Evolutionary conservation across 2,329 filamentous ascomycete species (phyloP), one percentile per base, ranked within the genome.

Genomic region (Phaeomoniella chlamydospora): DNA sequence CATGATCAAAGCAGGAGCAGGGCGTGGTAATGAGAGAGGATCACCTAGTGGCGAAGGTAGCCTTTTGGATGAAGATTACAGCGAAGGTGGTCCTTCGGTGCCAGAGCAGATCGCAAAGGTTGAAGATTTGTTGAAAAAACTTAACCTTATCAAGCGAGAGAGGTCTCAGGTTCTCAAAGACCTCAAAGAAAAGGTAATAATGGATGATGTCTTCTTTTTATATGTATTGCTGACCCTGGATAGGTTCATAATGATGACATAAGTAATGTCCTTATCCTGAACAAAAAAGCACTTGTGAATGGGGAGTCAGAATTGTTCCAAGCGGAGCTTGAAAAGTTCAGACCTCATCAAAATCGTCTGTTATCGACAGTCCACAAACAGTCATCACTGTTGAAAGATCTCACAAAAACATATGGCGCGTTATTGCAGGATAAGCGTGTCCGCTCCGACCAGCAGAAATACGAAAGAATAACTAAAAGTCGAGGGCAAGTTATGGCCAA

Each of bases 231-330:
- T 13, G 31, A 34, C 4, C 9, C 33, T 15, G 11, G 11, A 22
- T 34, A 94, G 88, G 80, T 88, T 36, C 88, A 93, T 59, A 85
- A 81, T 45, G 92, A 98, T 51, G 92, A 98, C 50, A 98, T 98
- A 43, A 94, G 87, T 4, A 90, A 94, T 51, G 87, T 96, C 10
- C 68, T 98, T 41, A 98, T 98, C 38, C 65, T 98, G 40, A 98
- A 98, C 67, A 96, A 96, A 56, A 98, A 96, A 59, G 72, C 85
- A 14, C 13, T 34, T 16, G 32, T 18, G n/a, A 93, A 85, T 50
- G 88, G 90, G 49, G 90, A 98, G 56, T 78, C 70, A 10, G 85
- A 94, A 50, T 70, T 98, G 2, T 98, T 98, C 61, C 82, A 94
- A 54, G 77, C 85, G 12, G 90, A 98, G 57, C 68, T 98, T n/a